These are phyloP conservation scores for Cladorrhinum sp. DNA, from an alignment of 2,329 filamentous ascomycete genomes.

Conservation along the genomic window DNA sequence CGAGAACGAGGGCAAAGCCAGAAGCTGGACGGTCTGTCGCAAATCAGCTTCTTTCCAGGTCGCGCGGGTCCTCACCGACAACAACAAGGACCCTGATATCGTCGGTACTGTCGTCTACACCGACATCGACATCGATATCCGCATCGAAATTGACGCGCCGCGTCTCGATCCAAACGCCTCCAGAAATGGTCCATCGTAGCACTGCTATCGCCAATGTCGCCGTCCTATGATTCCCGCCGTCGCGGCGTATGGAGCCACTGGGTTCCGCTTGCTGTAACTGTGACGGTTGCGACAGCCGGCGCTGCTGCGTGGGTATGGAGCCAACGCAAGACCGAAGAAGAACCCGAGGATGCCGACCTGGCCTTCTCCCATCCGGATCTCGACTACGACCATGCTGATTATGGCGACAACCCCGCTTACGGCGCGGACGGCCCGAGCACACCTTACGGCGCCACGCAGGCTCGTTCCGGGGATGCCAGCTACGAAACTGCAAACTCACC, in stretches of 20 bases:
- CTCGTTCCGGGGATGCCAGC: slow-evolving; percentile 34
- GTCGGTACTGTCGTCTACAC: not conserved
- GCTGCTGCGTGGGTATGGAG: slow-evolving; percentile 92
- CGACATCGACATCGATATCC: not conserved
- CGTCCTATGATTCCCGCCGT: slow-evolving; percentile 62
- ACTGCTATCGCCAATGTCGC: slow-evolving; percentile 53
- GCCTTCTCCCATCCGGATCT: slow-evolving; percentile 49
- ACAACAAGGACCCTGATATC: not conserved
- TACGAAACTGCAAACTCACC: slow-evolving; percentile 39
- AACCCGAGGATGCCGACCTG: slow-evolving; percentile 61
- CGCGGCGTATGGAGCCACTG: slow-evolving; percentile 73
- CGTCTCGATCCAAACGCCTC: not conserved
- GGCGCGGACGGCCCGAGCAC: slow-evolving; percentile 38
- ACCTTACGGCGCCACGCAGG: slow-evolving; percentile 39
- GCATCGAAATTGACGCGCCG: not conserved
- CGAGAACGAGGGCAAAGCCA: not conserved
- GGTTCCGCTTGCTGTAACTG: slow-evolving; percentile 82
- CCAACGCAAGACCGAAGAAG: slow-evolving; percentile 62
- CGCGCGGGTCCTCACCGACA: not conserved
- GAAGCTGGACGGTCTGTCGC: not conserved
- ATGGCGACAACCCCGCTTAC: slow-evolving; percentile 51
- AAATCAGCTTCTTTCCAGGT: not conserved
- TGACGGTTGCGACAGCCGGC: slow-evolving; percentile 82
- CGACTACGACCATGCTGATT: slow-evolving; percentile 48
- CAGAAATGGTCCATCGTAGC: slow-evolving; percentile 37